Percentiles rank a stretch among this genome's conserved stretches.
Evolutionary conservation across 1,139 yeast genomes (phyloP).

Genomic region (Candida freyschussii): DNA sequence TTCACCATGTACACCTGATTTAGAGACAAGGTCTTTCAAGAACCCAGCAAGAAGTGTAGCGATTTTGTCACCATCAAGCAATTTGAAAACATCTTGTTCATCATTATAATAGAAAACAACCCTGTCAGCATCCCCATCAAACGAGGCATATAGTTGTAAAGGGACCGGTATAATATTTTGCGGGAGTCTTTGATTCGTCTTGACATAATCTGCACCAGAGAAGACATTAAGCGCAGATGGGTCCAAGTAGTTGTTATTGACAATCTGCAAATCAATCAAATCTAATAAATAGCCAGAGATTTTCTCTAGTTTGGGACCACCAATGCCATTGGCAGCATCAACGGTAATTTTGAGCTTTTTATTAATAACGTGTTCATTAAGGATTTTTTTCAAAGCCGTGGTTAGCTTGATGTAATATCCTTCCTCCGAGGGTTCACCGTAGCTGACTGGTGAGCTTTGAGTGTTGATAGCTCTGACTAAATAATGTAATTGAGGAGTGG

Average conservation of each 20-base stretch:
- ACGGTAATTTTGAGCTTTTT: slow-evolving; percentile 49
- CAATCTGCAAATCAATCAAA: slow-evolving; percentile 41
- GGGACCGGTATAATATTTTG: slow-evolving; percentile 37
- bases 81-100: slow-evolving; percentile 44
- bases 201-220: slow-evolving; percentile 96
- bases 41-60: slow-evolving; percentile 78
- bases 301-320: slow-evolving; percentile 68
- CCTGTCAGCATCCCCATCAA: slow-evolving; percentile 98
- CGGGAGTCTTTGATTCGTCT: slow-evolving; percentile 81
- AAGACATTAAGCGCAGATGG: slow-evolving; percentile 63
- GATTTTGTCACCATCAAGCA: slow-evolving; percentile 92
- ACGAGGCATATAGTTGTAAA: slow-evolving; percentile 62
- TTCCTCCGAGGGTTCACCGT: slow-evolving; percentile 58
- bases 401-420: slow-evolving; percentile 73
- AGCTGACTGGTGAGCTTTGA: slow-evolving; percentile 31
- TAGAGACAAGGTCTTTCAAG: slow-evolving; percentile 47
- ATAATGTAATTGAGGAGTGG: slow-evolving; percentile 95
- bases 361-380: slow-evolving; percentile 33
- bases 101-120: slow-evolving; percentile 76
- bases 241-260: slow-evolving; percentile 53
- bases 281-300: slow-evolving; percentile 42
- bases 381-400: slow-evolving; percentile 36
- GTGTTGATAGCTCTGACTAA: slow-evolving; percentile 65
- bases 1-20: slow-evolving; percentile 34
- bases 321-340: slow-evolving; percentile 95